Evolutionary conservation across 2,329 filamentous ascomycete genomes (phyloP).

Genomic region (Alternaria ethzedia): DNA sequence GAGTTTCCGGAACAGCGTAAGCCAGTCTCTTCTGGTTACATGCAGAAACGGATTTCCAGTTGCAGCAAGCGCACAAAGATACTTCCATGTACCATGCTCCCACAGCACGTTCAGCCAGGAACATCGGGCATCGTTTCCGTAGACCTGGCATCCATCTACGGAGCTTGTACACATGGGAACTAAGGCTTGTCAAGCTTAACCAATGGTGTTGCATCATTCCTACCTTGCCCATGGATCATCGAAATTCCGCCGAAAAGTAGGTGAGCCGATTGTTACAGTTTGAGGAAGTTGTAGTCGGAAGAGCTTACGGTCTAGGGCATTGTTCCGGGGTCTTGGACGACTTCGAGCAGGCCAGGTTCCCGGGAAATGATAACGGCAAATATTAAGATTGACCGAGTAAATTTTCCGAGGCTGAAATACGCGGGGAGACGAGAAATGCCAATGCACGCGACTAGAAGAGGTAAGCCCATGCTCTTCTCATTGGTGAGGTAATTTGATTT

Average conservation of each 20-base stretch:
- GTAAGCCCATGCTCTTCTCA: not conserved
- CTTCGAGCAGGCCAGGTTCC: not conserved
- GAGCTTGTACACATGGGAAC: not conserved
- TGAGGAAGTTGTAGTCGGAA: not conserved
- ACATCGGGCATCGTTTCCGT: not conserved
- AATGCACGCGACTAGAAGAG: conserved; percentile 1
- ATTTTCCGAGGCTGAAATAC: conserved; percentile 10
- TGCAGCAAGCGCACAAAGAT: not conserved
- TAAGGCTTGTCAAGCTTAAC: not conserved
- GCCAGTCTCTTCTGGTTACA: not conserved
- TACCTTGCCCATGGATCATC: not conserved
- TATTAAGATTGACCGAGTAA: not conserved
- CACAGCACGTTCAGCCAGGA: not conserved
- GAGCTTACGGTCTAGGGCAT: not conserved
- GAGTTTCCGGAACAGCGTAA: not conserved
- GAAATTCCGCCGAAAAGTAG: not conserved
- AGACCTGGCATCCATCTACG: not conserved
- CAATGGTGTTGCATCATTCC: not conserved
- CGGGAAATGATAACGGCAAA: conserved; percentile 4
- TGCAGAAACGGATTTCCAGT: not conserved
- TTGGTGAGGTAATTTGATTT: conserved; percentile 8
- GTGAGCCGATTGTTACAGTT: not conserved
- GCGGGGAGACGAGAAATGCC: conserved; percentile 6
- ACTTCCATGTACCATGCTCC: not conserved
- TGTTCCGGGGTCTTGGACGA: not conserved